These are phyloP conservation scores for Pythium diclinum DNA, from an alignment of 352 stramenopile genomes.

Conservation along the genomic window DNA sequence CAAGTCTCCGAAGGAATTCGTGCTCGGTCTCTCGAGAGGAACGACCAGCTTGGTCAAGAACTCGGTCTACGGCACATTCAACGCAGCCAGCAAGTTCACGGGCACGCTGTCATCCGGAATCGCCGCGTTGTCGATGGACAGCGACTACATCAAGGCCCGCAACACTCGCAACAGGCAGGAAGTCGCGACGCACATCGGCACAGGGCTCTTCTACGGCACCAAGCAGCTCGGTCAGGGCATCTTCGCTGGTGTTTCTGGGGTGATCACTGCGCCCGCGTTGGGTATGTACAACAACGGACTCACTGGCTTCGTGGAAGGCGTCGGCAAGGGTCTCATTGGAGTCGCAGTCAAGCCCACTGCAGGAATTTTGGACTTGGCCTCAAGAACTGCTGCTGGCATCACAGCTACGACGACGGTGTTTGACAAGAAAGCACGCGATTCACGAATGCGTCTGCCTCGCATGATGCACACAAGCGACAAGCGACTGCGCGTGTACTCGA, in stretches of 20 bases:
- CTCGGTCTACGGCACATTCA: constrained; percentile 91
- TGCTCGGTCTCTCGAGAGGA: constrained; percentile 84
- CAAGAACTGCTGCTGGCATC: constrained; percentile 75
- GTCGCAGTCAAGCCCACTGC: constrained; percentile 88
- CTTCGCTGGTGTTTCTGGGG: constrained; percentile 85
- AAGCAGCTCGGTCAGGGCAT: constrained; percentile 92
- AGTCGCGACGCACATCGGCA: constrained; percentile 82
- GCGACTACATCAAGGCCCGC: constrained; percentile 82
- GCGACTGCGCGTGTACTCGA: constrained; percentile 72
- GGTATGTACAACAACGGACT: constrained; percentile 89
- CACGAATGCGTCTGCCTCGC: constrained; percentile 65
- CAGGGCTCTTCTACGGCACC: constrained; percentile 80
- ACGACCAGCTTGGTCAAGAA: constrained; percentile 89
- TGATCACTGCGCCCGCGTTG: constrained; percentile 89
- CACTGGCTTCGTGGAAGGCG: constrained; percentile 85
- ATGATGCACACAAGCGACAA: constrained; percentile 78
- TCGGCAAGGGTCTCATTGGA: constrained; percentile 85
- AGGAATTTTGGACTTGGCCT: constrained; percentile 79
- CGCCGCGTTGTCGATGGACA: constrained; percentile 87
- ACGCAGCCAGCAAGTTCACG: constrained; percentile 92
- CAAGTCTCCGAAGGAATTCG: constrained; percentile 84
- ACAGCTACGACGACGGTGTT: constrained; percentile 81
- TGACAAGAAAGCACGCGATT: constrained; percentile 68
- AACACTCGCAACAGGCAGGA: constrained; percentile 76
- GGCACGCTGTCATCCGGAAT: constrained; percentile 90